Evolutionary conservation across 2,329 filamentous ascomycete species (phyloP), one percentile per base, ranked within the genome.

Genomic region (Camptophora hylomeconis): DNA sequence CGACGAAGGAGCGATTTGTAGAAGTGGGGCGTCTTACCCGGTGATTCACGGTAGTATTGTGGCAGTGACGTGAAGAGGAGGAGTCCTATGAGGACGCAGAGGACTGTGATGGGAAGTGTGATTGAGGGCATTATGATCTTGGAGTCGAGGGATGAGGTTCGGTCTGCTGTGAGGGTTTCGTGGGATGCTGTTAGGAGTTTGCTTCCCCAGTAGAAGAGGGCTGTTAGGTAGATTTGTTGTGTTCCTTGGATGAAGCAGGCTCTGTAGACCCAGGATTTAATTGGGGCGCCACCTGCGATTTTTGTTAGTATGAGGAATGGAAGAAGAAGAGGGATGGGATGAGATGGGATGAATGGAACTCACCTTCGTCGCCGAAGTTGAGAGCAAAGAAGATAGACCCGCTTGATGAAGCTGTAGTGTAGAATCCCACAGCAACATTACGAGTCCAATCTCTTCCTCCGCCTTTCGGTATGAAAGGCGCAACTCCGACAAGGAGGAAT

Each of bases 151-250:
- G 11, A 23, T 5, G 31, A 15, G 5, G 19, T 26, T n/a, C n/a
- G n/a, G n/a, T n/a, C n/a, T 5, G 39, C 37, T 2, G 52, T 47
- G 25, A 53, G 44, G 8, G 60, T 62, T 14, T 51, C 52, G 11
- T 55, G 46, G 14, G 52, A 54, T 4, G 49, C 35, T 17, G 45
- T 47, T 7, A 58, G 53, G 14, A 67, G 52, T 31, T 57, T 50
- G 11, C 54, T 53, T 17, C 68, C 68, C 68, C 68, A 72, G 45
- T 61, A 69, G 66, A 66, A 72, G n/a, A 72, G 56, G 7, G 55
- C 58, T 7, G 63, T 57, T 29, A 67, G 56, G 45, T 70, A 72
- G 31, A 70, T 51, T 42, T 72, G 67, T 40, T 70, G 67, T 3
- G 65, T 65, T 25, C 68, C 68, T 43, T 69, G 64, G 28, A 72